Base-by-base conservation (phyloP, 352 stramenopile species). In the Phytophthora foliorum region DNA sequence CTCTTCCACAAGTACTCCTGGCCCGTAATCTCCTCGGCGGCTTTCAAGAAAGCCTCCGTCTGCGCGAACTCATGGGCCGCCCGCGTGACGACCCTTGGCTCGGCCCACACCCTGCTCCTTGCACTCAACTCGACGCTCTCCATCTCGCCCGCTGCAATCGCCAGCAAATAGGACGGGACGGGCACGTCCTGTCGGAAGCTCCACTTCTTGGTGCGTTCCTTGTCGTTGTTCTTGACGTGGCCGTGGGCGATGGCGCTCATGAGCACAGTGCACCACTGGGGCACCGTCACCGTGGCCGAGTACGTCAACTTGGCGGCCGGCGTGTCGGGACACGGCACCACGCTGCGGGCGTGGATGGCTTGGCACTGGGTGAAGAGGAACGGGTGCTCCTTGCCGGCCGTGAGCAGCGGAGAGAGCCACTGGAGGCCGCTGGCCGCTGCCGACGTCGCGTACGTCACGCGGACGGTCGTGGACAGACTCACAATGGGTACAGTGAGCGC, bases 281-380 rank as follows among this genome's bases (percentile, higher is more conserved):
- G 96, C 14, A 97, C 92, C 7, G 81, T 93, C n/a, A 99, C 89
- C 6, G 68, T 86, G 3, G 96, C 92, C 45, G 89, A 84, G 80
- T 98, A 99, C 13, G 97, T 98, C 51, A 98, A 92, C 75, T 99
- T 99, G 41, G 89, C 85, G 17, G 77, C 81, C 8, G 94, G 96
- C n/a, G 87, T 88, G 81, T 99, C 97, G 29, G 98, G 93, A 74
- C 95, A 99, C 10, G 97, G 97, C 27, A 99, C 57, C 32, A 99
- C 76, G 31, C 83, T 97, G 13, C 97, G 86, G 13, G 95, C 94
- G 72, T 99, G 96, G 72, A 99, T 99, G 5, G 96, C 95, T 45
- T 93, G 83, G 53, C 88, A 95, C 67, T 98, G 94, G 45, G 93
- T 98, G 69, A 98, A 98, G 19, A 98, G 70, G 71, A 98, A 99